Evolutionary conservation across 805 yeast species (phyloP), one percentile per base, ranked within the genome.

Genomic region (Ascoidea tarda): DNA sequence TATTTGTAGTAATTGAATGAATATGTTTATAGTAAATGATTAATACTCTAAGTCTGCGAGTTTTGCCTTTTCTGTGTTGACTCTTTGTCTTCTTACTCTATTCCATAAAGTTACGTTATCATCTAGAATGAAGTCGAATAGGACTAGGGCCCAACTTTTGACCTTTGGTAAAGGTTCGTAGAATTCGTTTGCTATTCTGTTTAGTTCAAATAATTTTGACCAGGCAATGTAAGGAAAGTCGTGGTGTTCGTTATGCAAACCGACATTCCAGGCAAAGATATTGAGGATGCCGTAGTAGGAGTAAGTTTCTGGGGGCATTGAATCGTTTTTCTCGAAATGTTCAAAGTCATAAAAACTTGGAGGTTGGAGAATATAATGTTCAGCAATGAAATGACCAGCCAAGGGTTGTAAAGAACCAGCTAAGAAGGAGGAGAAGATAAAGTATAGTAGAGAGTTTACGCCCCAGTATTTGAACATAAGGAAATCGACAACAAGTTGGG

Each of bases 301-400:
- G 63, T 82, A 89, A 0, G 97, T 89, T 63, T 89, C 97, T 6
- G 78, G 69, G 0, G 91, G 90, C 8, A 47, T 47, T 33, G 52
- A 57, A 32, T 50, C 55, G 48, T 56, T 49, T 8, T 32, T 45
- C 12, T 58, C 60, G 49, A 58, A 61, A 33, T 59, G 55, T 16
- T 54, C 53, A 50, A 64, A 68, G 44, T 57, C 53, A 48, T 66
- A 57, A 14, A 76, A 74, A 42, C 66, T 63, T 28, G 76, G 77
- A 46, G 87, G 83, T 57, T 80, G 71, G 65, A 87, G 72, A 12
- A 87, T 79, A 63, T 87, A 87, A 65, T 89, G 97, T 64, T 89
- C 97, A n/a, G 96, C 91, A 58, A 89, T 87, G 67, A 89, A 89
- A 69, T 89, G 97, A 21, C 96, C 97, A 1, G 96, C 95, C 55